phyloP scores from a whole-genome alignment of 169 alveolate species.

The Toxoplasma gondii region DNA sequence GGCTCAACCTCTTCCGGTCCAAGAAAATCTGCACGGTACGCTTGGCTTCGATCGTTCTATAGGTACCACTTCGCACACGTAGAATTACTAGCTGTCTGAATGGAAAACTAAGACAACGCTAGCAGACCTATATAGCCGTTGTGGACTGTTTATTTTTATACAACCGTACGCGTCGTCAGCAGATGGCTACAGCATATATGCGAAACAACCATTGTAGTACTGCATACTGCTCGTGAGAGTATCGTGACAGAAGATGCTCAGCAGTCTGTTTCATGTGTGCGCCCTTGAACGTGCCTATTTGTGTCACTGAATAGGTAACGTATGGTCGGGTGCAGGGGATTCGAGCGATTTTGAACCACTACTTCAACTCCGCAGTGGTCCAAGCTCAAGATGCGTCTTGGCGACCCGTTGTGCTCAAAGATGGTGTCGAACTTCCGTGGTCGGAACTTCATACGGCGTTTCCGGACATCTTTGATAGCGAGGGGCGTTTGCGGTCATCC shows the following conservation, averaged over 20 bases:
- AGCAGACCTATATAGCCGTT: too few species aligned
- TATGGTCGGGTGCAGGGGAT: constrained; percentile 78
- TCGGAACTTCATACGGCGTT: neutral
- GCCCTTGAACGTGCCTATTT: neutral
- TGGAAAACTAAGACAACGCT: too few species aligned
- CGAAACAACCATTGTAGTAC: too few species aligned
- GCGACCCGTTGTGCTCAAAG: constrained; percentile 5
- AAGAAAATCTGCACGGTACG: constrained; percentile 65
- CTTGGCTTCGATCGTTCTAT: neutral
- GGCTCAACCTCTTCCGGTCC: constrained; percentile 71
- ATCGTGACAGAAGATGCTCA: too few species aligned
- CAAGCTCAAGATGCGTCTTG: constrained; percentile 17
- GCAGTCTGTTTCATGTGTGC: neutral
- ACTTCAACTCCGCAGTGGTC: constrained; percentile 76
- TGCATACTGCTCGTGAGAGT: too few species aligned
- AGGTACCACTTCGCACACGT: neutral
- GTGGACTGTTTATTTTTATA: too few species aligned
- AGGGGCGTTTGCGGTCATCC: neutral
- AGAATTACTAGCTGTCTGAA: too few species aligned
- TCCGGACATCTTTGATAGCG: constrained; percentile 1
- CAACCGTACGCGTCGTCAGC: too few species aligned
- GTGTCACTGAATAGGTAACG: constrained; percentile 38
- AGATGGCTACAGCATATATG: too few species aligned
- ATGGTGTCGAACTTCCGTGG: constrained; percentile 3
- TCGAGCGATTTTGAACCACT: constrained; percentile 72